Evolutionary conservation across 768 basidiomycete species (phyloP), one percentile per base, ranked within the genome.

Genomic region (Clavaria fumosa): DNA sequence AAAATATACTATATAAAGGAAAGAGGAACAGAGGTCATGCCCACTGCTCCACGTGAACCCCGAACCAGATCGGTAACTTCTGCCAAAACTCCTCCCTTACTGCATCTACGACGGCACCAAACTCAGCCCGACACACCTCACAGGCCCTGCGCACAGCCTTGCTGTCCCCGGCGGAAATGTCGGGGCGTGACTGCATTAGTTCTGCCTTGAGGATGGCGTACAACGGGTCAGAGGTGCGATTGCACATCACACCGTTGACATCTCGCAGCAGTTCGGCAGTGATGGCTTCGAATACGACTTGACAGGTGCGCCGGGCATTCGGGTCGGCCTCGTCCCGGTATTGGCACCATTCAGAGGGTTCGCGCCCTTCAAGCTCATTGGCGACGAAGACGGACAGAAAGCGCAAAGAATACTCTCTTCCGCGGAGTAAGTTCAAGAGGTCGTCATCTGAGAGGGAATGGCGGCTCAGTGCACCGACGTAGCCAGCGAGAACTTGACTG

Each of bases 321-420:
- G 60, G 54, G 44, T 70, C 62, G 6, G 57, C 39, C 24, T 74
- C 67, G 48, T 61, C 58, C n/a, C 59, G 58, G 47, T 70, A 58
- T 7, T 67, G 44, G 50, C 79, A 81, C 42, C 49, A 50, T 6
- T 49, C 26, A 10, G 70, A 67, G 12, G 72, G 60, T 24, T 63
- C 52, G 42, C 81, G 63, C 33, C 74, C 72, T 58, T 83, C 80
- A 15, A 83, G 64, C 43, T 81, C 69, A 48, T 74, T 75, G 37
- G 76, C 74, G 47, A 84, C 69, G 51, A 84, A 84, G 6, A 75
- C 77, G 7, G 80, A 81, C 37, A 84, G 69, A 55, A 72, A 83
- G 30, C 79, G 73, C 7, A 77, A 73, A 7, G 70, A 67, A 37
- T 76, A 69, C 56, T 84, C 80, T 38, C 78, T 74, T 6, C 81